Evolutionary conservation across 805 yeast species (phyloP), one percentile per base, ranked within the genome.

Genomic region (Candida peoriensis): DNA sequence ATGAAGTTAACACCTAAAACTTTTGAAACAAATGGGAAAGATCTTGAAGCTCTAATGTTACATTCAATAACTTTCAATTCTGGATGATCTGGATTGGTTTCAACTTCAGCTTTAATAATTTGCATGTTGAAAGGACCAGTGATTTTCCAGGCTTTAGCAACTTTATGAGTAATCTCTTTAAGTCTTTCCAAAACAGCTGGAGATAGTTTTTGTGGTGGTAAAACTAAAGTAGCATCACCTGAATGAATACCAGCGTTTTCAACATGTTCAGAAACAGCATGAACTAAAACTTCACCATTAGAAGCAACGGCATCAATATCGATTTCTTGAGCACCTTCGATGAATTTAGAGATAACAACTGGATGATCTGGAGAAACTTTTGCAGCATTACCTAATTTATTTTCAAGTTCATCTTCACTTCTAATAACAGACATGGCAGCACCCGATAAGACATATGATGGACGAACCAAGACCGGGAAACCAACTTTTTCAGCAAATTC

Each of bases 71-170:
- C 98, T 74, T 93, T 93, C 57, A 89, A 74, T 42, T 77, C 79
- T 34, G 76, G 71, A 34, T 68, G 70, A 37, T 67, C 70, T 38
- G 74, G 71, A 29, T 77, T 70, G 32, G 78, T 76, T 40, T 73
- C 71, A 48, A 76, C 68, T 45, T 74, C 78, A 41, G 81, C 78
- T 63, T 82, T 81, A 62, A 93, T 93, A 59, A 93, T 81, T 71
- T 93, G 97, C 94, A 90, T 94, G 70, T 90, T 90, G 76, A 84
- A 90, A 18, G 98, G 98, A 54, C 98, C 98, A 30, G 97, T 86
- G 54, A 90, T 89, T 41, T 86, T 82, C 84, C 93, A 88, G 20
- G 97, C 97, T 38, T 68, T 61, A 24, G 96, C 97, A 55, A 90
- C 96, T 68, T 87, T 89, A 53, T 81, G 90, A 38, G 97, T 89